phyloP scores from a whole-genome alignment of 2,329 filamentous ascomycete species.

The Didymellaceae sp. region DNA sequence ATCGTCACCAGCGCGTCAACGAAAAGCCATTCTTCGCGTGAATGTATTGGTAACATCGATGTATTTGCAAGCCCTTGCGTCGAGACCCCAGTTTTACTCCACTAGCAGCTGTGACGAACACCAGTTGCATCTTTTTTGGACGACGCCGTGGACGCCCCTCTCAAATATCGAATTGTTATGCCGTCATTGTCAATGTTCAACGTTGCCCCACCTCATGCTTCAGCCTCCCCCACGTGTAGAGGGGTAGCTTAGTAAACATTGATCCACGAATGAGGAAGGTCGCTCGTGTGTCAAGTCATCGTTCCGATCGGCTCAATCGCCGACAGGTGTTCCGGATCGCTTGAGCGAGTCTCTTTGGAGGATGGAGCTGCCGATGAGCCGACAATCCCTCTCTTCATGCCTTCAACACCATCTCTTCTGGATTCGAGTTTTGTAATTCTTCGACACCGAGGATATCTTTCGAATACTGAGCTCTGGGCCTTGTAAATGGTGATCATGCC shows the following conservation, averaged over 20 bases:
- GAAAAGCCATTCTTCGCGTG: conserved; percentile 6
- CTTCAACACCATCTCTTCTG: too few species aligned
- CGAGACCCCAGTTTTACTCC: background rate
- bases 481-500: too few species aligned
- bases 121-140: background rate
- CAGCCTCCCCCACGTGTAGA: conserved; percentile 15
- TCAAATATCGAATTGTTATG: conserved; percentile 7
- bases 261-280: conserved; percentile 8
- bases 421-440: too few species aligned
- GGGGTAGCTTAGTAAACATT: conserved; percentile 9
- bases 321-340: conserved; percentile 7
- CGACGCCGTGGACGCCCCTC: background rate
- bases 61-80: background rate
- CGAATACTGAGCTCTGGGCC: too few species aligned
- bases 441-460: too few species aligned
- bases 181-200: conserved; percentile 11
- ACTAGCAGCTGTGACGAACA: background rate
- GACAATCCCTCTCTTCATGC: conserved; percentile 3
- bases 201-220: conserved; percentile 14
- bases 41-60: conserved; percentile 5
- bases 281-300: background rate
- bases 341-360: conserved; percentile 12
- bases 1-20: conserved; percentile 39
- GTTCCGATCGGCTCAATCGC: conserved; percentile 15
- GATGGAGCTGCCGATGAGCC: conserved; percentile 14